A percentile compares a stretch with the other conserved stretches of the same genome.
Evolutionary conservation across 345 rosid species (phyloP).

Genomic region (thale cress (Arabidopsis thaliana)): TAIR10.1 NC_003075.7:8078001-8078500

Average conservation of each 20-base stretch:
- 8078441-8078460: conserved; percentile 64
- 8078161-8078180: conserved; percentile 77
- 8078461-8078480: conserved; percentile 64
- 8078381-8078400: conserved; percentile 72
- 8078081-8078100: conserved; percentile 85
- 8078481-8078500: conserved; percentile 70
- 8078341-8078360: conserved; percentile 63
- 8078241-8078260: conserved; percentile 61
- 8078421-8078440: conserved; percentile 62
- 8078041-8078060: conserved; percentile 56
- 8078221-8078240: conserved; percentile 59
- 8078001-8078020: conserved; percentile 53
- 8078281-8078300: conserved; percentile 73
- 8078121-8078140: conserved; percentile 80
- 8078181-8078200: conserved; percentile 65
- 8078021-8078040: conserved; percentile 54
- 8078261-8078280: conserved; percentile 85
- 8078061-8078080: conserved; percentile 58
- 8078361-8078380: conserved; percentile 57
- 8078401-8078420: conserved; percentile 59
- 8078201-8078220: conserved; percentile 66
- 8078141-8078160: conserved; percentile 78
- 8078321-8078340: conserved; percentile 67
- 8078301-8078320: conserved; percentile 61
- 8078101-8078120: conserved; percentile 78